Conservation (phyloP, 2,329 filamentous ascomycete genomes). For the Diaporthe sp. region DNA sequence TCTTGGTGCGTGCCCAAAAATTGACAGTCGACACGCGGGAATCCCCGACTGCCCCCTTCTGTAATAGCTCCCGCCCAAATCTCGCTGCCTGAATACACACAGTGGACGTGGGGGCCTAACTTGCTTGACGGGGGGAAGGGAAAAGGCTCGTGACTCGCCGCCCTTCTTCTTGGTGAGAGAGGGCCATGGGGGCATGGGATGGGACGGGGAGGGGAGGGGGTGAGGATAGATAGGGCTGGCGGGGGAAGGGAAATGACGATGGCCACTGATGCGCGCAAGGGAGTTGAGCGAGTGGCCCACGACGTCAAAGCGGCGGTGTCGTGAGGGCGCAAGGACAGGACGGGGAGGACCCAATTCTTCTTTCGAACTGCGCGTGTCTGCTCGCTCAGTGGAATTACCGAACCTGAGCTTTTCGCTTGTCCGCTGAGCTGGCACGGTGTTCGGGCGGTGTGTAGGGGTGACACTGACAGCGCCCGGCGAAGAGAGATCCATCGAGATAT, state of each 20-base stretch:
- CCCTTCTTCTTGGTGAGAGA: background rate
- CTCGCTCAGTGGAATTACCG: slow-evolving; percentile 6
- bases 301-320: slow-evolving; percentile 30
- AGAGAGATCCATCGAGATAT: background rate
- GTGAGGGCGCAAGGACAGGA: slow-evolving; percentile 9
- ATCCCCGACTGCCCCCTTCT: background rate
- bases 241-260: slow-evolving; percentile 20
- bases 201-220: background rate
- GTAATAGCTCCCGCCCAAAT: background rate
- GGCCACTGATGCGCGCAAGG: slow-evolving; percentile 25
- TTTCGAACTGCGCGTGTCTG: background rate
- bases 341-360: slow-evolving; percentile 1
- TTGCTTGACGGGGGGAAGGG: background rate
- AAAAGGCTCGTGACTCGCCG: slow-evolving; percentile 28
- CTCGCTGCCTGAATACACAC: slow-evolving; percentile 10
- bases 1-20: background rate
- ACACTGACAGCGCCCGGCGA: background rate
- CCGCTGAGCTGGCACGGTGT: slow-evolving; percentile 27
- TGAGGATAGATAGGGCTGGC: slow-evolving; percentile 15
- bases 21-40: background rate
- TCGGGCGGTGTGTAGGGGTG: slow-evolving; percentile 23
- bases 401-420: background rate
- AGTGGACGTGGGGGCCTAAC: background rate
- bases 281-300: slow-evolving; percentile 22
- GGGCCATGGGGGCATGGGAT: no score